A percentile compares a stretch with the other conserved stretches of the same genome.
Evolutionary conservation across 2,329 filamentous ascomycete genomes (phyloP).

Genomic region (Pseudogymnoascus sp.): DNA sequence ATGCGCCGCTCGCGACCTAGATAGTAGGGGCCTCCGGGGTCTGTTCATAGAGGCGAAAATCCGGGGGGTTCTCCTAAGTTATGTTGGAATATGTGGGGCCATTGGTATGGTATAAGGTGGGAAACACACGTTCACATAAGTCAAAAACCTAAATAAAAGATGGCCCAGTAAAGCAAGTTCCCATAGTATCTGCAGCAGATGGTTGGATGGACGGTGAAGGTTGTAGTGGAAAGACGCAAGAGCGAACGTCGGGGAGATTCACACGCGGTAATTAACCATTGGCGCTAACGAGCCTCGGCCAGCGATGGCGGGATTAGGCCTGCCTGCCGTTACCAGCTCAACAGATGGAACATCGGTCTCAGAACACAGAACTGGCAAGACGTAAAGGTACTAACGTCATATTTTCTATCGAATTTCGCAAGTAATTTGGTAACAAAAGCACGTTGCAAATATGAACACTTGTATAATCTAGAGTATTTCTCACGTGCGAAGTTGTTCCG

Average conservation of each 20-base stretch:
- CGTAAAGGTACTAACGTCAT: neutral
- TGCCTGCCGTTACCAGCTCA: neutral
- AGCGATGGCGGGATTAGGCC: neutral
- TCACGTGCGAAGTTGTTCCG: neutral
- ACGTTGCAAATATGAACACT: neutral
- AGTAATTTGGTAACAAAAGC: neutral
- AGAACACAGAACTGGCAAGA: neutral
- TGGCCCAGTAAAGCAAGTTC: neutral
- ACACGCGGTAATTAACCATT: neutral
- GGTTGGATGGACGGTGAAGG: neutral
- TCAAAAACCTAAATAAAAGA: neutral
- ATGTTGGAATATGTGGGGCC: neutral
- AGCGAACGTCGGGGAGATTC: neutral
- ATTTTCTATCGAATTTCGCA: neutral
- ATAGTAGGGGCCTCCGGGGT: neutral
- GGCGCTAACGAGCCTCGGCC: neutral
- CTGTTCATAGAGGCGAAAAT: neutral
- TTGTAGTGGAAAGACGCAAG: neutral
- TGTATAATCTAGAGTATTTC: too few species aligned
- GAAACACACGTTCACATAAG: neutral
- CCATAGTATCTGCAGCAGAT: neutral
- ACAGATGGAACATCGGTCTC: neutral
- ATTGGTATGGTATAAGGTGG: neutral
- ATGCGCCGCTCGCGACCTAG: slow-evolving; percentile 4
- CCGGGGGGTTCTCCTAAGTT: neutral